Base-by-base conservation (phyloP, 2,329 filamentous ascomycete species). In the Laburnicola sp. region DNA sequence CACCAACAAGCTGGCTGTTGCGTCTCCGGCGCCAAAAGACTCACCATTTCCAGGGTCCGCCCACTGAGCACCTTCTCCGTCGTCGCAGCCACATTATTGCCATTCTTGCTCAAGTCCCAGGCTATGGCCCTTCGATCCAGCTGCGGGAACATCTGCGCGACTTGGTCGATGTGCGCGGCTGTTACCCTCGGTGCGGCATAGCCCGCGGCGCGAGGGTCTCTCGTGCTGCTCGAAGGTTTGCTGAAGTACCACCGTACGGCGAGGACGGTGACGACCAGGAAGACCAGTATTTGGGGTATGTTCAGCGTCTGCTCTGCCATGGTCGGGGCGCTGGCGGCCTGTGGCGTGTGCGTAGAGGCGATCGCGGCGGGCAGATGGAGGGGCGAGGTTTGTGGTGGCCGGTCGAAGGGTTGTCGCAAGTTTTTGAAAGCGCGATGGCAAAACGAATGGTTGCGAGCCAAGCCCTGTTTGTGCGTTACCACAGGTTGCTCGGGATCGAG, bases 141-240 rank as follows among this genome's bases (percentile, higher is more conserved):
- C 74, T 97, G 91, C 25, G 94, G 94, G 68, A 97, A 97, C 88
- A 99, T 96, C 71, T 93, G 87, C 64, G 88, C 85, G 75, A 99
- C 84, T 69, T 89, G 86, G 72, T 95, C 89, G 51, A 95, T 88
- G 54, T 91, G 89, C 7, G 86, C 74, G 74, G 83, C 73, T 75
- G 86, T 78, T 76, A 86, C 72, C 73, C 70, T 59, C 5, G 53
- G 76, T 77, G 52, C 74, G 64, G 49, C 77, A 64, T 62, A 65
- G 60, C 50, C 59, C 32, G 62, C 53, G 31, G 37, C 50, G 7
- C 53, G 48, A 32, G 65, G 60, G 57, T 62, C 62, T 48, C 67
- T 65, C 48, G 62, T 55, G 35, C 65, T 54, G 16, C 71, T 55
- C 2, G 78, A 68, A 8, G 69, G 71, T 58, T 76, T 76, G 75